These are phyloP conservation scores for Lotmaria passim DNA, from an alignment of 208 protist species.

Conservation along the genomic window DNA sequence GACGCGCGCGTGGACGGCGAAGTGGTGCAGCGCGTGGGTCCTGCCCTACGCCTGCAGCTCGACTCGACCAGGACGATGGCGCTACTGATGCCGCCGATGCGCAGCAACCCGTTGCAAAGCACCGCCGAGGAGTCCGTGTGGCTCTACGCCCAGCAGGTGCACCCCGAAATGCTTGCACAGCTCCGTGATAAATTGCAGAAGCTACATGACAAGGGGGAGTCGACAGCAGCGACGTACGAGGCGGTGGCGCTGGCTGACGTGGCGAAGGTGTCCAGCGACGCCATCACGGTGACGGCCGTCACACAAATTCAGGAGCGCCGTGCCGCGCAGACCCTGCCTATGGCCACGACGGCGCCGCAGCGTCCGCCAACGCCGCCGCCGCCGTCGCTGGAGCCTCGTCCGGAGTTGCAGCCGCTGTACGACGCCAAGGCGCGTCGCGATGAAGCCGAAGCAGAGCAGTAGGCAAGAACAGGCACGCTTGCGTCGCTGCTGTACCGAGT, in stretches of 20 bases:
- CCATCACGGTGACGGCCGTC: conserved; percentile 71
- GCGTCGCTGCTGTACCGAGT: too few species aligned
- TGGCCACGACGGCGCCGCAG: conserved; percentile 62
- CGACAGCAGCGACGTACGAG: conserved; percentile 47
- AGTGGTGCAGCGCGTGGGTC: conserved; percentile 48
- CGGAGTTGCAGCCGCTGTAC: conserved; percentile 84
- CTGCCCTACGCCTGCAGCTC: conserved; percentile 62
- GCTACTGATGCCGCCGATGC: conserved; percentile 54
- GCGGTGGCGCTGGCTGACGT: conserved; percentile 59
- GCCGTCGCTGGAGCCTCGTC: conserved; percentile 69
- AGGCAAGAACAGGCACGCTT: too few species aligned
- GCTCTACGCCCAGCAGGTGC: conserved; percentile 76
- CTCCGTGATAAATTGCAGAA: conserved; percentile 53
- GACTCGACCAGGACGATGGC: conserved; percentile 37
- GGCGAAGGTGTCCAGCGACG: conserved; percentile 48
- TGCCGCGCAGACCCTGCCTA: conserved; percentile 48
- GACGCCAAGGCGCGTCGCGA: conserved; percentile 63
- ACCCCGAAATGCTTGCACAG: conserved; percentile 60
- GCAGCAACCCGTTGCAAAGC: conserved; percentile 53
- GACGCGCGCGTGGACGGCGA: conserved; percentile 55
- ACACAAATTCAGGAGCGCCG: conserved; percentile 39
- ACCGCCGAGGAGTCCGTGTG: conserved; percentile 70
- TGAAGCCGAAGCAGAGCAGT: conserved; percentile 53
- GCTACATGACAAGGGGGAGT: conserved; percentile 14
- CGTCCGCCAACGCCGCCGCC: conserved; percentile 84